Evolutionary conservation across 2,329 filamentous ascomycete species (phyloP).

Genomic region (Arthrobotrys iridis): DNA sequence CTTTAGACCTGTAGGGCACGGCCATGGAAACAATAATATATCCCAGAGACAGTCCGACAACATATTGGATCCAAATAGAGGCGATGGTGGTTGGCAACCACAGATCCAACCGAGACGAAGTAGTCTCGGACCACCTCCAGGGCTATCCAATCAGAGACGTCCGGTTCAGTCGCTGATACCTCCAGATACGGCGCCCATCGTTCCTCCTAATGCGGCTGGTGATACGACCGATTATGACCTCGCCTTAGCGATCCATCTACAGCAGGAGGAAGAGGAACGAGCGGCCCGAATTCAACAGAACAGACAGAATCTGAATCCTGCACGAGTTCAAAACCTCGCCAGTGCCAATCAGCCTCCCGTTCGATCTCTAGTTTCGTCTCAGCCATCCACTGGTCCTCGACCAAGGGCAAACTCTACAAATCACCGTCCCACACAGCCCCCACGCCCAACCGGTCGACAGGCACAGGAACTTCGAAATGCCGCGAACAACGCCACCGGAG

Average conservation of each 20-base stretch:
- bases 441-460: constrained; percentile 41
- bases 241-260: constrained; percentile 87
- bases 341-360: constrained; percentile 39
- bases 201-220: constrained; percentile 54
- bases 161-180: constrained; percentile 48
- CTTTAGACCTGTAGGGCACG: constrained; percentile 80
- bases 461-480: constrained; percentile 41
- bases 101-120: constrained; percentile 54
- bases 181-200: constrained; percentile 87
- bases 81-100: constrained; percentile 42
- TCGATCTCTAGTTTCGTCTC: constrained; percentile 29
- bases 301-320: constrained; percentile 30
- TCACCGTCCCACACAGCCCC: constrained; percentile 35
- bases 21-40: constrained; percentile 61
- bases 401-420: constrained; percentile 28
- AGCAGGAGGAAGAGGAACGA: constrained; percentile 90
- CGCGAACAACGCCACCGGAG: constrained; percentile 13
- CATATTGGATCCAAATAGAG: constrained; percentile 45
- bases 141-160: constrained; percentile 10
- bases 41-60: constrained; percentile 41
- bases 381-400: constrained; percentile 18
- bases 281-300: constrained; percentile 62
- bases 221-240: constrained; percentile 72
- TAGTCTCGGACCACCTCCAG: constrained; percentile 41
- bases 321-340: constrained; percentile 40